Evolutionary conservation across 176 grass and related monocot species (phyloP).

Genomic region (Musa beccarii): DNA sequence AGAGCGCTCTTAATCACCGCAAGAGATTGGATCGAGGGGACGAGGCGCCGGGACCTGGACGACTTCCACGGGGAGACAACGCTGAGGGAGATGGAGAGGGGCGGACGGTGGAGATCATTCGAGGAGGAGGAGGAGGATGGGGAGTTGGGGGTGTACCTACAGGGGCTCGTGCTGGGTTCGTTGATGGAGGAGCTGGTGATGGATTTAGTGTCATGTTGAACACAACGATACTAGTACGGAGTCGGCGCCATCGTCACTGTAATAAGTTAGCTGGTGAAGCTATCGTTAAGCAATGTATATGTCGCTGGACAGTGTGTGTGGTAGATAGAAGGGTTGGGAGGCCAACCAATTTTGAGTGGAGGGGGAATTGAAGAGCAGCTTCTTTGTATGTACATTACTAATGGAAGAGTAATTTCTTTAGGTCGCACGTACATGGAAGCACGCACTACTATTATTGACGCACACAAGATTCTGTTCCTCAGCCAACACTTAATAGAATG

Average conservation of each 20-base stretch:
- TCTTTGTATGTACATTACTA: too few species aligned
- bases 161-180: neutral
- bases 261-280: neutral
- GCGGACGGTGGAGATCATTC: neutral
- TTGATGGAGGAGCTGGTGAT: constrained; percentile 1
- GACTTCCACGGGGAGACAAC: neutral
- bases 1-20: constrained; percentile 16
- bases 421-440: too few species aligned
- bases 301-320: too few species aligned
- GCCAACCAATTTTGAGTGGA: too few species aligned
- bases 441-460: too few species aligned
- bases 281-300: neutral
- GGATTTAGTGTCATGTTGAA: neutral
- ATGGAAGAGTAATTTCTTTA: too few species aligned
- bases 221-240: too few species aligned
- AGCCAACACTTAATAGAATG: too few species aligned
- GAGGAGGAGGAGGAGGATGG: neutral
- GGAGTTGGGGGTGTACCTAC: neutral
- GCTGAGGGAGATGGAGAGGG: neutral
- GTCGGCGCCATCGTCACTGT: neutral
- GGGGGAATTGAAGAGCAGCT: too few species aligned
- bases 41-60: neutral
- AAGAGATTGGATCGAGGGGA: constrained; percentile 9
- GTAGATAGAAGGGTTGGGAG: too few species aligned
- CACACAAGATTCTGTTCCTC: too few species aligned